Evolutionary conservation across 768 basidiomycete genomes (phyloP), one percentile per base, ranked within the genome.

Genomic region (Pleurotus djamor): DNA sequence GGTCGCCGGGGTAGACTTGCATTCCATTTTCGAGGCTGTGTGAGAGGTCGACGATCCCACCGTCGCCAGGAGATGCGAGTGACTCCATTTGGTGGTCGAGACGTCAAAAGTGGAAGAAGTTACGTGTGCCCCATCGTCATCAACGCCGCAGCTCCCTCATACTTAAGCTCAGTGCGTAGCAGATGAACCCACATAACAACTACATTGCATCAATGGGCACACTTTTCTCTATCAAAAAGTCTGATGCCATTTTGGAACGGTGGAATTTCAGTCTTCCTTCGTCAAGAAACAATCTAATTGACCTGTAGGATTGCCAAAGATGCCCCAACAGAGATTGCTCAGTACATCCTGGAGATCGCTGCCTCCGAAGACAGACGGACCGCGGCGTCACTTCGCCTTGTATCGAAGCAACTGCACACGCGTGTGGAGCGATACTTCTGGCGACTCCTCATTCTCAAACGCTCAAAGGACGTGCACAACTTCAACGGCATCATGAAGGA

Each of bases 1-100:
- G 83, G 64, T 88, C 86, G 1, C 82, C 83, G 1, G 83, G 80
- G 69, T 86, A 89, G 16, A 79, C 71, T 50, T 76, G 80, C 14
- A 79, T 79, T 35, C 65, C 63, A 34, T 71, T 59, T 49, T 79
- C 67, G 61, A 89, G 74, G 12, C 72, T 69, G 61, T 86, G 84
- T 4, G 82, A 78, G 16, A 88, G 80, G 69, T 87, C 85, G 65
- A 86, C 69, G 61, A 81, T 65, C n/a, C 50, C 65, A 9, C 5
- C 10, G 34, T n/a, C 16, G 47, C 14, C 9, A 50, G 17, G 5
- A 73, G 74, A 2, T 8, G 49, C 8, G 6, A 50, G 8, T 17
- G 34, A 50, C 34, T 17, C 45, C 38, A 10, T 41, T 41, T 41
- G 38, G 9, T n/a, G n/a, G n/a, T 10, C 38, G 38, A 9, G 9